Evolutionary conservation across 495 filamentous ascomycete genomes (phyloP), one percentile per base, ranked within the genome.

Genomic region (Rusavskia elegans): DNA sequence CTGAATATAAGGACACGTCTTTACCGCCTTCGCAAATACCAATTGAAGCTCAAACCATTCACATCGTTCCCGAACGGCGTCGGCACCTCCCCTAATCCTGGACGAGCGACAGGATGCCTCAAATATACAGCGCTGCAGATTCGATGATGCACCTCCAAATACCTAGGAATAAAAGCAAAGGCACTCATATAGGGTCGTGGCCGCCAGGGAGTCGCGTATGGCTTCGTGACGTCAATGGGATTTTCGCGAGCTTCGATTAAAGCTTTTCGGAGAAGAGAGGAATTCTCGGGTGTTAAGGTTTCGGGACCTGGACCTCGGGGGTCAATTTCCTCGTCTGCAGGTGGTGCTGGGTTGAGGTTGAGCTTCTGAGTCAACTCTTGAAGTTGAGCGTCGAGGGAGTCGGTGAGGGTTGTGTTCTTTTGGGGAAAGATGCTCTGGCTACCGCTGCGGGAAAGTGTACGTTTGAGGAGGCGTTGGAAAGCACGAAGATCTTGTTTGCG

Each of bases 91-190:
- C 84, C 81, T 51, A 70, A 62, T n/a, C 93, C 89, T 10, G 84
- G 83, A 20, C 87, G 73, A n/a, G 86, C 93, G 45, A 96, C 93
- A 3, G 92, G 93, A 71, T 97, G 89, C 55, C 92, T 78, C 55
- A 98, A 68, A 68, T 97, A 98, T 39, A 98, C 90, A 19, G 92
- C 92, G 16, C 88, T 79, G 69, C 92, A 97, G 59, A 95, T 84
- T 59, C 85, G 88, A 63, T 90, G 89, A 72, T 96, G 95, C 61
- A 98, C 92, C 71, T 98, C 92, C 53, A 98, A 76, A 68, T 95
- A 98, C 53, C 85, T 74, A 20, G 92, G 92, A 53, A 98, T 87
- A 66, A 95, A 95, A 14, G 89, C 88, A 65, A 97, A 98, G 2
- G 88, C 79, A 19, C 75, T 71, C 84, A 98, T 89, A 71, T 78